A percentile compares a stretch with the other conserved stretches of the same genome.
phyloP scores from a whole-genome alignment of 805 yeast genomes.

The Candida wancherniae region DNA sequence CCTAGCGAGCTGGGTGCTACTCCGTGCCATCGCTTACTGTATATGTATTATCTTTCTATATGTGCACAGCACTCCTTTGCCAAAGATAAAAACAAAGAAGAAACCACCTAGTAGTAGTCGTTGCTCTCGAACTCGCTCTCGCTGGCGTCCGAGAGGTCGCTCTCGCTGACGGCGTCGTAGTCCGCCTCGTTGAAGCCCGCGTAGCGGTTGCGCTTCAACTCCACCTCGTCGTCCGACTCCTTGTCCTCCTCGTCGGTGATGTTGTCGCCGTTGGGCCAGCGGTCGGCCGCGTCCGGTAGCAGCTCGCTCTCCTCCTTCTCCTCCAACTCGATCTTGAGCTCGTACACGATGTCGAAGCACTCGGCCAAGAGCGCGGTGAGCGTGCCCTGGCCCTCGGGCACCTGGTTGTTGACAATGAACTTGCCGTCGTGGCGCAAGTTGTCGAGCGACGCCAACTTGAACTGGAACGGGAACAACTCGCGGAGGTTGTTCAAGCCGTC shows the following conservation, averaged over 20 bases:
- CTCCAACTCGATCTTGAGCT: slow-evolving; percentile 79
- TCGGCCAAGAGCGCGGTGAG: slow-evolving; percentile 85
- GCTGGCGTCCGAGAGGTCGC: slow-evolving; percentile 22
- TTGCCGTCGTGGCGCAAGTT: slow-evolving; percentile 86
- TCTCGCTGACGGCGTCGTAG: slow-evolving; percentile 37
- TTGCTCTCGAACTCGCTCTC: slow-evolving; percentile 38
- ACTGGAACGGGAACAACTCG: slow-evolving; percentile 92
- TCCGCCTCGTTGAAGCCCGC: slow-evolving; percentile 44
- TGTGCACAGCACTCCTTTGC: too few relatives aligned
- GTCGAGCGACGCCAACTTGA: slow-evolving; percentile 88
- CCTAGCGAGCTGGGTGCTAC: too few relatives aligned
- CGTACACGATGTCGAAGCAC: slow-evolving; percentile 91
- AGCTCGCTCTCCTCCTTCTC: slow-evolving; percentile 43
- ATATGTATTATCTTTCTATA: too few relatives aligned
- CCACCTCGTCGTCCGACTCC: slow-evolving; percentile 41
- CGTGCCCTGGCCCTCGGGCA: slow-evolving; percentile 99
- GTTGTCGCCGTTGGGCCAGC: slow-evolving; percentile 7
- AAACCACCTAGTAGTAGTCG: slow-evolving; percentile 34
- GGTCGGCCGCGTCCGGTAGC: slow-evolving; percentile 3
- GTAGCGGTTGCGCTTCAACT: slow-evolving; percentile 38
- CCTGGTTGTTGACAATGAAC: slow-evolving; percentile 78
- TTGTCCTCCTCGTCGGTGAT: slow-evolving; percentile 22
- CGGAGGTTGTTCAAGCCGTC: slow-evolving; percentile 86
- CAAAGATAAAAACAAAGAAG: too few relatives aligned
- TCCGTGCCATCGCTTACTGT: too few relatives aligned